Percentiles rank a stretch among this genome's conserved stretches.
Conservation (phyloP, 306 rosid genomes). For the Cucumis cinereus region DNA sequence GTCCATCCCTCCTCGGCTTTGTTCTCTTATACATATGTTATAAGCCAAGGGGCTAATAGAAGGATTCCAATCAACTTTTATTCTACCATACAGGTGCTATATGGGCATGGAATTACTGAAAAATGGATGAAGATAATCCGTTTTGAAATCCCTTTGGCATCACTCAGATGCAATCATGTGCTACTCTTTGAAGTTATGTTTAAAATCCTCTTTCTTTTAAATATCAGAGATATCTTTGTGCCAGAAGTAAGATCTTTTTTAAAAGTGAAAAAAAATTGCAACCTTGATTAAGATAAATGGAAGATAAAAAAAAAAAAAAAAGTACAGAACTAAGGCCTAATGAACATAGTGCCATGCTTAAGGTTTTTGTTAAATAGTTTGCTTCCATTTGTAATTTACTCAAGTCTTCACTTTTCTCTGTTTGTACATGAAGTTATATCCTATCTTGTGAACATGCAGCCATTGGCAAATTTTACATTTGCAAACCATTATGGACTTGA, state of each 20-base stretch:
- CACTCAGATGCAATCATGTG: slow-evolving; percentile 85
- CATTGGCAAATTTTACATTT: slow-evolving; percentile 77
- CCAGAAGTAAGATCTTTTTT: not conserved
- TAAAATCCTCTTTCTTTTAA: not conserved
- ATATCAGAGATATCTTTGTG: not conserved
- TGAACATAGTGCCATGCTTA: not conserved
- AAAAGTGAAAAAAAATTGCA: not conserved
- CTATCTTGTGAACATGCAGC: slow-evolving; percentile 30
- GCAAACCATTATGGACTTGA: slow-evolving; percentile 97
- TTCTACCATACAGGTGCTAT: slow-evolving; percentile 46
- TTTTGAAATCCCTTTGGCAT: slow-evolving; percentile 91
- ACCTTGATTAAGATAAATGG: not conserved
- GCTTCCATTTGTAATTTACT: not conserved
- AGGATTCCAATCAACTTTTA: slow-evolving; percentile 18
- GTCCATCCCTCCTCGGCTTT: not conserved
- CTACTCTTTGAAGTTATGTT: slow-evolving; percentile 69
- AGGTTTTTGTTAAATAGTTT: not conserved
- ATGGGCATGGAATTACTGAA: slow-evolving; percentile 79
- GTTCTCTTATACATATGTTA: not conserved
- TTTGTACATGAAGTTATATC: slow-evolving; percentile 9
- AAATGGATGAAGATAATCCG: slow-evolving; percentile 58
- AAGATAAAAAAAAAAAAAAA: not conserved
- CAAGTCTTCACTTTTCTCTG: not conserved
- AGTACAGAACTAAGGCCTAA: not conserved
- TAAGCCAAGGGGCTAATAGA: not conserved